Base-by-base conservation (phyloP, 2,329 filamentous ascomycete genomes). In the Ceratocystis papillata region DNA sequence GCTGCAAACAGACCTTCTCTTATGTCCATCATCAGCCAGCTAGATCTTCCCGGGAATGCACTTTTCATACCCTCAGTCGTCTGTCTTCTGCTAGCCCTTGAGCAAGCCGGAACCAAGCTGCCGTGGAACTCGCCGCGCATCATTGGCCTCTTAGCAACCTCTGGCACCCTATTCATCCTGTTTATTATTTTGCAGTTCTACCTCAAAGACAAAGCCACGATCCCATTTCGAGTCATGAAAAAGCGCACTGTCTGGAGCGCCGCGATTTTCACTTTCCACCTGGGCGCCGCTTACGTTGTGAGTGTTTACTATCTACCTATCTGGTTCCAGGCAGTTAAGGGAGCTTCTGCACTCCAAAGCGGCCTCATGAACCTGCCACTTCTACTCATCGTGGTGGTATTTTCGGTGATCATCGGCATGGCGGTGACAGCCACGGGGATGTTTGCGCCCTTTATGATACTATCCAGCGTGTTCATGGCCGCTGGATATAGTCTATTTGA, bases 11-110 rank as follows among this genome's bases (percentile, higher is more conserved):
- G 7, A 5, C 20, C 1, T 6, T 33, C 72, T 2, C 73, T 71
- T 70, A 66, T 65, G 30, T 69, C 72, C 0, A 69, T 70, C 3
- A 45, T 73, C 59, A 68, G 69, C 67, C 70, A 73, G 45, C 69
- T 74, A 1, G 74, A 75, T 61, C 71, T 71, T 69, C 64, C 70
- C 67, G 20, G 68, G 46, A 68, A 68, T 48, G 33, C 68, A 10
- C 41, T 70, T 5, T 69, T 71, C 61, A 69, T 70, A 25, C 68
- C 69, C 10, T 63, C 67, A 1, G 67, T 70, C 37, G 70, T 77
- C 48, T 77, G 74, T 65, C 74, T 78, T 3, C 69, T 79, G 1
- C 70, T 79, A 12, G 77, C 77, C 10, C 72, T 80, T 8, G 76
- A 78, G 64, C 77, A 75, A 73, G 73, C 72, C 60, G 72, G 71